Conservation (phyloP, 768 basidiomycete genomes). For the Plicaturopsis crispa region DNA sequence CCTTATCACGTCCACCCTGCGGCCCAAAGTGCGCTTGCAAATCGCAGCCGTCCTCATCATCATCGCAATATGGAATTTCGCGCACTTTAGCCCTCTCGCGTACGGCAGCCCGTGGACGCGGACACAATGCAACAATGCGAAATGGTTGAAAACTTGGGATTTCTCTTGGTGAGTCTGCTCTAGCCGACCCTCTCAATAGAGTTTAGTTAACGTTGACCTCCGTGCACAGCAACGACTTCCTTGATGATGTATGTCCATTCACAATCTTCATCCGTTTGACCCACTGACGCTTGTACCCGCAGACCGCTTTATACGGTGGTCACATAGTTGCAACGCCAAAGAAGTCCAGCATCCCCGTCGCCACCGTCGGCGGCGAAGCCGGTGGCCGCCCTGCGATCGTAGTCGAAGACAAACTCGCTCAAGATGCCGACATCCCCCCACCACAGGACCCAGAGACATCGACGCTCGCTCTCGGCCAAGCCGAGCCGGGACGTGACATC, state of each 20-base stretch:
- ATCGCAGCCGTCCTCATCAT: conserved; percentile 70
- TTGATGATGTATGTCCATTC: conserved; percentile 44
- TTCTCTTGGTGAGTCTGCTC: conserved; percentile 65
- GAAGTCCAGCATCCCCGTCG: conserved; percentile 27
- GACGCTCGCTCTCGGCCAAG: conserved; percentile 35
- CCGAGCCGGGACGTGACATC: conserved; percentile 71
- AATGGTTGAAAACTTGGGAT: conserved; percentile 94
- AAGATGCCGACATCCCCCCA: conserved; percentile 7
- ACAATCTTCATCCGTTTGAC: conserved; percentile 1
- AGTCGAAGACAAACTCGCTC: conserved; percentile 33
- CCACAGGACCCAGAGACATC: conserved; percentile 22
- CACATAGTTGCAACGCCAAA: conserved; percentile 28
- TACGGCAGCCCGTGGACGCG: conserved; percentile 90
- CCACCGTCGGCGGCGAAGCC: conserved; percentile 44
- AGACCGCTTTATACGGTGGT: conserved; percentile 54
- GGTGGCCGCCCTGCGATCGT: conserved; percentile 50
- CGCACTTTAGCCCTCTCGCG: conserved; percentile 69
- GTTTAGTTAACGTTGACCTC: conserved; percentile 3
- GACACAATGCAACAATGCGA: conserved; percentile 61
- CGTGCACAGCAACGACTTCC: conserved; percentile 52
- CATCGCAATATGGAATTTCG: conserved; percentile 71
- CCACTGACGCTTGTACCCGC: conserved; percentile 2
- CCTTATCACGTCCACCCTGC: conserved; percentile 69
- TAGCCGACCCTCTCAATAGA: neutral
- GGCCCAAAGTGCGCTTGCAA: conserved; percentile 72